phyloP scores from a whole-genome alignment of 73 alveolate species.

The Stentor roeselii region DNA sequence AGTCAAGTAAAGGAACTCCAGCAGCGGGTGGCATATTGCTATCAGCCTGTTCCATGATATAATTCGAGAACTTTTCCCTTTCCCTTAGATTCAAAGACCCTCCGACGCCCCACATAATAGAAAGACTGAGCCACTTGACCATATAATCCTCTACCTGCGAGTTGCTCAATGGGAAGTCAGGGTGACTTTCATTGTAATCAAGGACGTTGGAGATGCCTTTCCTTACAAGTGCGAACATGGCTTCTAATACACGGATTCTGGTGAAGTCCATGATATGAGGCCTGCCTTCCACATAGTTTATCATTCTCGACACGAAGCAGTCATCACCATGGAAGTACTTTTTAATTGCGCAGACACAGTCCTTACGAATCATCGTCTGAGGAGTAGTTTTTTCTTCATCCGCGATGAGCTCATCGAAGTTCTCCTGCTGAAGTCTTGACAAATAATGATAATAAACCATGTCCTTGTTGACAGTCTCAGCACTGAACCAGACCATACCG shows the following conservation, averaged over 20 bases:
- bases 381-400: slow-evolving; percentile 42
- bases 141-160: slow-evolving; percentile 69
- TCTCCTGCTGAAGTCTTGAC: slow-evolving; percentile 79
- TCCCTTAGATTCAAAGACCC: slow-evolving; percentile 86
- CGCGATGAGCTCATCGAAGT: slow-evolving; percentile 71
- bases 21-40: slow-evolving; percentile 66
- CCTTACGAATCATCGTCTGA: slow-evolving; percentile 45
- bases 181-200: slow-evolving; percentile 92
- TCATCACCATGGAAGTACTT: slow-evolving; percentile 70
- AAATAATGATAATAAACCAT: slow-evolving; percentile 89
- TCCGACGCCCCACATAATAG: slow-evolving; percentile 96
- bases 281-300: slow-evolving; percentile 65
- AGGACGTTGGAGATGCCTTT: slow-evolving; percentile 91
- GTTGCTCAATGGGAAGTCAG: slow-evolving; percentile 91
- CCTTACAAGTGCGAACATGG: slow-evolving; percentile 94
- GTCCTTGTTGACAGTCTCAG: slow-evolving; percentile 82
- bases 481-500: slow-evolving; percentile 99
- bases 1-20: slow-evolving; percentile 75
- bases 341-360: slow-evolving; percentile 87
- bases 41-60: slow-evolving; percentile 60
- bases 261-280: slow-evolving; percentile 99
- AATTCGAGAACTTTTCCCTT: slow-evolving; percentile 74
- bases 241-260: slow-evolving; percentile 87
- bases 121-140: slow-evolving; percentile 70
- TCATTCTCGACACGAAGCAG: slow-evolving; percentile 66